These are phyloP conservation scores for Henckelia pumila DNA, from an alignment of 257 asterid species.

Conservation along the genomic window DNA sequence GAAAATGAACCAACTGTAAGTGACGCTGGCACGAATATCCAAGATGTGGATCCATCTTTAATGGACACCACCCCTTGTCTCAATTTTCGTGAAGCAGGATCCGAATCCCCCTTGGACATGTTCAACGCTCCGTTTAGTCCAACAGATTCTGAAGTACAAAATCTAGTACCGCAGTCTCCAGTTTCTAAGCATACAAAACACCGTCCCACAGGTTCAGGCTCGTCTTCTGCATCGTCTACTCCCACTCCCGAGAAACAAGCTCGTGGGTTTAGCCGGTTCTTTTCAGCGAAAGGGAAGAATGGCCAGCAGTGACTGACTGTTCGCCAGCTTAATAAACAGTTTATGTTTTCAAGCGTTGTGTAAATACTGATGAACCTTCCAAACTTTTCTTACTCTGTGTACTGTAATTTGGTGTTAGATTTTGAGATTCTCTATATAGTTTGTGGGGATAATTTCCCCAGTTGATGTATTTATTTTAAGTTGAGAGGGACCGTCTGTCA, in stretches of 20 bases:
- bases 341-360: not conserved
- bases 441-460: not conserved
- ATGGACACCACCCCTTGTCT: conserved; percentile 40
- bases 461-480: not conserved
- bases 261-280: conserved; percentile 83
- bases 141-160: conserved; percentile 52
- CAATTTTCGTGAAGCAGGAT: conserved; percentile 42
- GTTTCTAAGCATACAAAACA: conserved; percentile 48
- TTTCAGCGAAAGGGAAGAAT: conserved; percentile 61
- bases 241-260: conserved; percentile 76
- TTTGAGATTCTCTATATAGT: not conserved
- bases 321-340: conserved; percentile 6
- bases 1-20: conserved; percentile 62
- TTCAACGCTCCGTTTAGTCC: conserved; percentile 49
- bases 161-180: conserved; percentile 57
- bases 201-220: conserved; percentile 57
- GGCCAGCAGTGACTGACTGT: conserved; percentile 33
- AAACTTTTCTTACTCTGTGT: not conserved
- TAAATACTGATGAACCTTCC: not conserved
- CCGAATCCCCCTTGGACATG: conserved; percentile 56
- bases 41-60: conserved; percentile 34
- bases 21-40: conserved; percentile 47
- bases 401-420: not conserved
- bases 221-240: conserved; percentile 54
- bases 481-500: not conserved